Evolutionary conservation across 2,329 filamentous ascomycete species (phyloP).

Genomic region (Pseudogymnoascus sp.): DNA sequence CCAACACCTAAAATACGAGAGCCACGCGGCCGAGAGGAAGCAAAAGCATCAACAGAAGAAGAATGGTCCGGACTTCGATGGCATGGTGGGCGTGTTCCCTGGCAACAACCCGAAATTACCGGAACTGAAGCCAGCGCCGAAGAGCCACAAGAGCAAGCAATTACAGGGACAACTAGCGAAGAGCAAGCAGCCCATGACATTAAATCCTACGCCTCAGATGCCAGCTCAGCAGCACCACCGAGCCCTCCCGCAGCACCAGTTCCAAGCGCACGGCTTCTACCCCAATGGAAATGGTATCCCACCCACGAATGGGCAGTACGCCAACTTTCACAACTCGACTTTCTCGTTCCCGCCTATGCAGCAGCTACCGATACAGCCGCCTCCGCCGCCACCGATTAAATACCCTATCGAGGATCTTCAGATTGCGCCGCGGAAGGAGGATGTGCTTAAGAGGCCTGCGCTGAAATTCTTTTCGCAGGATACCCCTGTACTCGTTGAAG

Average conservation of each 20-base stretch:
- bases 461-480: constrained; percentile 71
- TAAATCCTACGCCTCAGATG: constrained; percentile 26
- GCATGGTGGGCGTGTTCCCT: constrained; percentile 28
- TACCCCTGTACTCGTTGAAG: constrained; percentile 42
- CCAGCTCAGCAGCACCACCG: constrained; percentile 10
- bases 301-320: constrained; percentile 21
- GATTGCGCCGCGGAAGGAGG: constrained; percentile 57
- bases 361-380: constrained; percentile 23
- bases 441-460: constrained; percentile 53
- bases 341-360: constrained; percentile 37
- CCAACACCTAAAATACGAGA: constrained; percentile 71
- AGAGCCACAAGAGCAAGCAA: constrained; percentile 58
- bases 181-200: constrained; percentile 30
- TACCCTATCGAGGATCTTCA: constrained; percentile 95
- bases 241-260: not conserved
- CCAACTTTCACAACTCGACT: constrained; percentile 36
- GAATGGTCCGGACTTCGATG: constrained; percentile 25
- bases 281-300: constrained; percentile 13
- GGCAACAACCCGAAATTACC: constrained; percentile 49
- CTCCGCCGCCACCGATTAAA: constrained; percentile 68
- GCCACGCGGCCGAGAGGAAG: constrained; percentile 68
- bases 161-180: constrained; percentile 32
- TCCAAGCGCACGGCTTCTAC: not conserved
- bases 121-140: constrained; percentile 65
- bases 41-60: constrained; percentile 58